These are phyloP conservation scores for Beauveria brongniartii DNA, from an alignment of 2,329 filamentous ascomycete species.

Conservation along the genomic window DNA sequence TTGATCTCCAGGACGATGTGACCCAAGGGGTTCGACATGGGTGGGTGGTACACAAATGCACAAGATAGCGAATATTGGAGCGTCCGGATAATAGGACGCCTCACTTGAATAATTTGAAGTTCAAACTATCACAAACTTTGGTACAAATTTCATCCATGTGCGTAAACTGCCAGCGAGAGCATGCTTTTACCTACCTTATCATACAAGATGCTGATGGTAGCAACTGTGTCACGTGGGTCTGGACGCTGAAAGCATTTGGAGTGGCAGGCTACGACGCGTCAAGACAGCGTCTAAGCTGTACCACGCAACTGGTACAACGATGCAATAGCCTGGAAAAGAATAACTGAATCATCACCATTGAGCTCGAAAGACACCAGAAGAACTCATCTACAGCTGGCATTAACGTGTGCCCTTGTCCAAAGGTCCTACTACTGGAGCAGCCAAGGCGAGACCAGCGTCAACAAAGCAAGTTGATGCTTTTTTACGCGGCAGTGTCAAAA, in stretches of 20 bases:
- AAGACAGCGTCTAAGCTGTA: neutral
- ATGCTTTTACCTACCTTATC: neutral
- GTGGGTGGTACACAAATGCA: neutral
- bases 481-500: neutral
- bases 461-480: neutral
- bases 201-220: neutral
- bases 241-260: too few relatives aligned
- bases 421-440: neutral
- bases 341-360: too few relatives aligned
- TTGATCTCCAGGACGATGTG: neutral
- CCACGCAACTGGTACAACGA: neutral
- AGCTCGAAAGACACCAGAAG: too few relatives aligned
- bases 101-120: constrained; percentile 13
- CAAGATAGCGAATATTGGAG: constrained; percentile 11
- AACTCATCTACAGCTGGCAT: neutral
- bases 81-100: constrained; percentile 5
- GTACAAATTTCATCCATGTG: neutral
- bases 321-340: too few relatives aligned
- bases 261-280: neutral
- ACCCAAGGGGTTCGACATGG: neutral
- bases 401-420: neutral
- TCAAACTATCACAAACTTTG: neutral
- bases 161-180: neutral
- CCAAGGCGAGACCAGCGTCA: neutral
- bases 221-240: neutral